Percentiles rank a stretch among this genome's conserved stretches.
Evolutionary conservation across 1,284 basidiomycete species (phyloP).

Genomic region (Entoloma clypeatum): DNA sequence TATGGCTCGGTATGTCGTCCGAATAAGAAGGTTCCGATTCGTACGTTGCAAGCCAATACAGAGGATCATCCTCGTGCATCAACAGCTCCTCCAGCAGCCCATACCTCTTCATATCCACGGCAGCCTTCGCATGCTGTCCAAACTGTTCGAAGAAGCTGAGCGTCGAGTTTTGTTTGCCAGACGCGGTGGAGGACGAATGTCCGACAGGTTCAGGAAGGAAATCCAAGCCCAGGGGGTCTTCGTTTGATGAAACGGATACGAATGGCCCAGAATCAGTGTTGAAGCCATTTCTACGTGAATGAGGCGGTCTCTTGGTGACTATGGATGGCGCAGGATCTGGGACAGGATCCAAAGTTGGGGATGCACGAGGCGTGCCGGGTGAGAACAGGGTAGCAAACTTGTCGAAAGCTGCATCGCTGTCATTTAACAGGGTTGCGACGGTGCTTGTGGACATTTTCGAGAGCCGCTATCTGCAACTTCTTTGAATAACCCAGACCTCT

Average conservation of each 20-base stretch:
- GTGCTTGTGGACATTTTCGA: no score
- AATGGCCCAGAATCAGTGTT: conserved; percentile 67
- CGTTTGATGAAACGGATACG: conserved; percentile 54
- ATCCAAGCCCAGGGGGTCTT: conserved; percentile 48
- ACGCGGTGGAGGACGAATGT: conserved; percentile 2
- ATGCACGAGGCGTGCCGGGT: conserved; percentile 39
- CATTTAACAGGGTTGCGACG: no score
- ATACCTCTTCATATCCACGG: conserved; percentile 47
- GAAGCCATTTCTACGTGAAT: conserved; percentile 19
- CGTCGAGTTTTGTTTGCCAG: conserved; percentile 23
- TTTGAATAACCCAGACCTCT: no score
- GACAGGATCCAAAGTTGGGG: conserved; percentile 26
- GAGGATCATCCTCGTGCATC: conserved; percentile 61
- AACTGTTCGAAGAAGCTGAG: conserved; percentile 59
- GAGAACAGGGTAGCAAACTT: conserved; percentile 41
- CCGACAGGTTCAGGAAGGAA: conserved; percentile 12
- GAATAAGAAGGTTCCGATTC: not conserved
- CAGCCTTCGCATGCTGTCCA: conserved; percentile 47
- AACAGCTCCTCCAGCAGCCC: conserved; percentile 60
- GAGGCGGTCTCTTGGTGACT: not conserved
- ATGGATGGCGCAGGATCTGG: conserved; percentile 11
- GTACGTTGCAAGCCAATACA: conserved; percentile 57
- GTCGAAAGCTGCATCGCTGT: no score
- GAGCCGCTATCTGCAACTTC: no score
- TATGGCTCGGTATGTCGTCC: not conserved